phyloP scores from a whole-genome alignment of 1,284 basidiomycete species.

The Cystobasidium slooffiae region DNA sequence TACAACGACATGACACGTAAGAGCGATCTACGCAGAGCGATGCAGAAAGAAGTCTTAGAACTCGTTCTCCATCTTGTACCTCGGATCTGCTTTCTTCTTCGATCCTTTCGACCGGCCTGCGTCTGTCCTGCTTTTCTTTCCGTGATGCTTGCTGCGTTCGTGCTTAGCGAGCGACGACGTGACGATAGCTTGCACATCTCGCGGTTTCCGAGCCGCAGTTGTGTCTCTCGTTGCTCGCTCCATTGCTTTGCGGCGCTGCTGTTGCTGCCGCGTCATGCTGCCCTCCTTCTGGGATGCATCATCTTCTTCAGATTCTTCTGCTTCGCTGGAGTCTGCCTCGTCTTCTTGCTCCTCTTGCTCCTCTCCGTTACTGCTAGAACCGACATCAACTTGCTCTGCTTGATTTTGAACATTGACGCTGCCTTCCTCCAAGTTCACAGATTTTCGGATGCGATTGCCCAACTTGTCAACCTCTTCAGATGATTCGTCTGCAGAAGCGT shows the following conservation, averaged over 20 bases:
- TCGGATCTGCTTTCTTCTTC: conserved; percentile 53
- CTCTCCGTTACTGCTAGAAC: too few relatives aligned
- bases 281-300: conserved; percentile 38
- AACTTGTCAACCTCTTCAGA: too few relatives aligned
- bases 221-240: conserved; percentile 19
- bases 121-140: conserved; percentile 50
- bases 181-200: conserved; percentile 47
- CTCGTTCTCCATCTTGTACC: conserved; percentile 16
- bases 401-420: too few relatives aligned
- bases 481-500: too few relatives aligned
- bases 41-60: conserved; percentile 1
- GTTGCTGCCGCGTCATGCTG: conserved; percentile 30
- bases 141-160: conserved; percentile 51
- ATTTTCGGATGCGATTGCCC: too few relatives aligned
- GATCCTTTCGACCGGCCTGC: conserved; percentile 52
- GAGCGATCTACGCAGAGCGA: background rate
- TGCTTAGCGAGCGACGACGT: conserved; percentile 42
- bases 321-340: conserved; percentile 10
- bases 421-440: too few relatives aligned
- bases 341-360: background rate
- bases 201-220: conserved; percentile 21
- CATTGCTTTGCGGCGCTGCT: conserved; percentile 24
- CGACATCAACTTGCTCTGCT: too few relatives aligned
- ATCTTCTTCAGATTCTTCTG: conserved; percentile 41
- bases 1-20: conserved; percentile 3